A percentile compares a stretch with the other conserved stretches of the same genome.
Evolutionary conservation across 805 yeast genomes (phyloP).

Genomic region (Candida nemodendra): DNA sequence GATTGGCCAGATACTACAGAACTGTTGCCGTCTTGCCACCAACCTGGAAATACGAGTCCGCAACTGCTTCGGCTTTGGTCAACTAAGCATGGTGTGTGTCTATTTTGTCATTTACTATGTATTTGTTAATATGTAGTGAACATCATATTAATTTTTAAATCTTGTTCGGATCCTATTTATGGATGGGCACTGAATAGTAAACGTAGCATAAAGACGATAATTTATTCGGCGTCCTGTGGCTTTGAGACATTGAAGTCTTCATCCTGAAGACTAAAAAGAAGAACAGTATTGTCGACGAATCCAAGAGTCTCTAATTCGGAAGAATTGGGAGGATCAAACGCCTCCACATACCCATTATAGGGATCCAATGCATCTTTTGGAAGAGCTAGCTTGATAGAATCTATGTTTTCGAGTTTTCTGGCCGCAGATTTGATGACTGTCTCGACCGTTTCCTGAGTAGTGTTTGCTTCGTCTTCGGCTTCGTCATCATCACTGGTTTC

Average conservation of each 20-base stretch:
- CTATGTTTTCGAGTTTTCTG: constrained; percentile 19
- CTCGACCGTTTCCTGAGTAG: constrained; percentile 19
- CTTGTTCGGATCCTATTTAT: too few relatives aligned
- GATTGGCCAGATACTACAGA: constrained; percentile 99
- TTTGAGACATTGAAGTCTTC: constrained; percentile 36
- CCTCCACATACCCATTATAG: constrained; percentile 14
- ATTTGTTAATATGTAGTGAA: constrained; percentile 17
- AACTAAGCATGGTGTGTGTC: constrained; percentile 62
- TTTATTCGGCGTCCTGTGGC: constrained; percentile 16
- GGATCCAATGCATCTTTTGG: constrained; percentile 36
- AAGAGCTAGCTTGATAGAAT: constrained; percentile 38
- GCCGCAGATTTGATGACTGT: constrained; percentile 16
- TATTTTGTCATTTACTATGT: constrained; percentile 13
- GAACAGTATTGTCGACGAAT: constrained; percentile 40
- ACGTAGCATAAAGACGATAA: too few relatives aligned
- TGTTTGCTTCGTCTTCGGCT: constrained; percentile 28
- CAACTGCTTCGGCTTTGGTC: constrained; percentile 99
- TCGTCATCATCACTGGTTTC: constrained; percentile 28
- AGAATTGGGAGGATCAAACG: constrained; percentile 28
- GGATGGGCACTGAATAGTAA: too few relatives aligned
- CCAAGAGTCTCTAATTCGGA: constrained; percentile 29
- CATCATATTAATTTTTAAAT: constrained; percentile 2
- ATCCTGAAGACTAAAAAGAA: constrained; percentile 40
- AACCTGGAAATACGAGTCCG: constrained; percentile 99
- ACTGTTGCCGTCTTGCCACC: constrained; percentile 99